Conservation (phyloP, 306 rosid species). For the Gynostemma pentaphyllum region DNA sequence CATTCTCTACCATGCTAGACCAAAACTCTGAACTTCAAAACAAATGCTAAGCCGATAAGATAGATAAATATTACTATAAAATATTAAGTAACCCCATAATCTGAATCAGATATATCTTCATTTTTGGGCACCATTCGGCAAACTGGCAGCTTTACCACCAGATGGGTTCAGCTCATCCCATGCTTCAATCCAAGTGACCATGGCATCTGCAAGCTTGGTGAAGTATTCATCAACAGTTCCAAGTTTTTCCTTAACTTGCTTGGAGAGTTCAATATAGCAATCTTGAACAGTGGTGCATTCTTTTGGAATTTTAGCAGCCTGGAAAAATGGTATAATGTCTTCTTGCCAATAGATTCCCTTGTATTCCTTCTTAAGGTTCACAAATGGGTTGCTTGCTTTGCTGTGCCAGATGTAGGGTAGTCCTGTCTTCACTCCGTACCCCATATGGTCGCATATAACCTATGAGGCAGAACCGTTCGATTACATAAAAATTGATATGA, state of each 20-base stretch:
- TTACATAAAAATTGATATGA: too few relatives aligned
- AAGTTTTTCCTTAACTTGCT: constrained; percentile 66
- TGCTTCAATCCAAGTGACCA: constrained; percentile 91
- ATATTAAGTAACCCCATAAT: background rate
- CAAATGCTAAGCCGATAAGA: background rate
- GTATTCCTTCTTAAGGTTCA: constrained; percentile 78
- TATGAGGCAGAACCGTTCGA: background rate
- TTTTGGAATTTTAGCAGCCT: constrained; percentile 44
- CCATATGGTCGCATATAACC: constrained; percentile 86
- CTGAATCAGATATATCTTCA: constrained; percentile 5
- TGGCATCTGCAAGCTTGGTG: constrained; percentile 65
- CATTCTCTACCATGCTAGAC: constrained; percentile 1
- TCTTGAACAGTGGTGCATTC: constrained; percentile 59
- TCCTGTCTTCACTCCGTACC: constrained; percentile 74
- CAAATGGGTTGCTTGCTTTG: constrained; percentile 96
- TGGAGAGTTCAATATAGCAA: constrained; percentile 80
- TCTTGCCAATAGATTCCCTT: constrained; percentile 91
- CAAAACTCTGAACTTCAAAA: background rate
- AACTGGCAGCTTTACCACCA: constrained; percentile 20
- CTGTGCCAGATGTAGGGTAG: constrained; percentile 94
- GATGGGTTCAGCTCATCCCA: constrained; percentile 69
- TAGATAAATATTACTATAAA: background rate
- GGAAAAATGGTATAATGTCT: constrained; percentile 78
- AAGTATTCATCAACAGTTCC: constrained; percentile 54
- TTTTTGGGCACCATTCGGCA: constrained; percentile 30